A percentile compares a stretch with the other conserved stretches of the same genome.
Evolutionary conservation across 768 basidiomycete species (phyloP).

Genomic region (Paxillus rubicundulus): DNA sequence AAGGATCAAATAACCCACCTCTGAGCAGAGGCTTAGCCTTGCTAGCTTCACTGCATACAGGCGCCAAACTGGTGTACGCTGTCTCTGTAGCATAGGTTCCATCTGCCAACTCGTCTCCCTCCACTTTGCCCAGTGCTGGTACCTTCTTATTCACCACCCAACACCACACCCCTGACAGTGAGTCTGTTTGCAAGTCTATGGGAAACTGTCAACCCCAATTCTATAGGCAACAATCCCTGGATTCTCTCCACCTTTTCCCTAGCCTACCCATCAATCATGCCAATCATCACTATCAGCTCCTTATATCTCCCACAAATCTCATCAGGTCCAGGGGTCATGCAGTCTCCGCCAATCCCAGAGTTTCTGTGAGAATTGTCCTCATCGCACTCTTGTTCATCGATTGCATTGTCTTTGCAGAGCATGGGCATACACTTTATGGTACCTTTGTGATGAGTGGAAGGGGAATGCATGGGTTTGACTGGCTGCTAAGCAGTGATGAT

Average conservation of each 20-base stretch:
- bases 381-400: conserved; percentile 50
- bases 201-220: too few relatives aligned
- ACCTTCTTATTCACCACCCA: conserved; percentile 44
- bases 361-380: conserved; percentile 38
- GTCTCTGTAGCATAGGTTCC: conserved; percentile 99
- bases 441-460: conserved; percentile 81
- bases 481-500: conserved; percentile 93
- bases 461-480: conserved; percentile 91
- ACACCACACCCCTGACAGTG: too few relatives aligned
- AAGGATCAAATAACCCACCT: conserved; percentile 40
- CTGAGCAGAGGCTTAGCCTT: conserved; percentile 92
- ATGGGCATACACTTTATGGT: conserved; percentile 53
- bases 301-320: conserved; percentile 87
- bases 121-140: conserved; percentile 36
- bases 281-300: conserved; percentile 54
- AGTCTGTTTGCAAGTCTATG: too few relatives aligned
- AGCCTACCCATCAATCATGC: conserved; percentile 57
- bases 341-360: conserved; percentile 72
- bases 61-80: conserved; percentile 63
- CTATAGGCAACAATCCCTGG: conserved; percentile 50
- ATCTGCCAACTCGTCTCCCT: conserved; percentile 69
- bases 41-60: conserved; percentile 72
- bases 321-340: conserved; percentile 80
- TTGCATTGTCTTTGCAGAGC: conserved; percentile 30
- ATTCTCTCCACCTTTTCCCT: conserved; percentile 60